Base-by-base conservation (phyloP, 768 basidiomycete species). In the Lactarius indigo region DNA sequence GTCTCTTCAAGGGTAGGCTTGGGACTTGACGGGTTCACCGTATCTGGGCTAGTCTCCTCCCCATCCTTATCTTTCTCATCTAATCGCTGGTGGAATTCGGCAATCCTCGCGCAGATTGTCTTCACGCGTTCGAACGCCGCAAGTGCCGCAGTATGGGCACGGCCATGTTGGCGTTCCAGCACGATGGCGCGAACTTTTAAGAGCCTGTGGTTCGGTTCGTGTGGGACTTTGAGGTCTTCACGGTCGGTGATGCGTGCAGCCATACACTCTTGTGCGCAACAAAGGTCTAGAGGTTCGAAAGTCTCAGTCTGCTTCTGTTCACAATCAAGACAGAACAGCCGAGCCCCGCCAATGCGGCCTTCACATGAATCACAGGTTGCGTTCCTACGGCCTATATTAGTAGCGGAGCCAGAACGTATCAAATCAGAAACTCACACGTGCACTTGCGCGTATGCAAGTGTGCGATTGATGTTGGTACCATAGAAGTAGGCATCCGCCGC, bases 291-390 rank as follows among this genome's bases (percentile, higher is more conserved):
- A 5, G 73, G 74, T 26, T 71, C 66, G 10, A 65, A 39, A 6
- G n/a, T 20, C 15, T 31, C 28, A 1, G 18, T 39, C 10, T 15
- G 17, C 15, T 65, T 59, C 8, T 68, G 59, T 37, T 71, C 70
- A 41, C 78, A 78, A 52, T 75, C 72, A 20, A 78, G 68, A 42
- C 78, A 78, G 44, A 73, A 70, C n/a, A 77, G 63, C 9, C 76
- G 74, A 9, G 73, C 59, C 1, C 76, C 76, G 8, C 71, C 74
- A 6, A 76, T 73, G 15, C 7, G 37, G 0, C 73, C 72, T 7
- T 59, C 57, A 57, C 78, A 78, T 12, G 47, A 66, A 56, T 74
- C 76, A 59, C 76, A 77, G 4, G 1, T 1, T 35, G 50, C 65
- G 18, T 71, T 69, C 52, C 69, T 72, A 56, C 6, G 20, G 5